These are phyloP conservation scores for Edaphochlamys debaryana DNA, from an alignment of 139 green algal genomes.

Conservation along the genomic window DNA sequence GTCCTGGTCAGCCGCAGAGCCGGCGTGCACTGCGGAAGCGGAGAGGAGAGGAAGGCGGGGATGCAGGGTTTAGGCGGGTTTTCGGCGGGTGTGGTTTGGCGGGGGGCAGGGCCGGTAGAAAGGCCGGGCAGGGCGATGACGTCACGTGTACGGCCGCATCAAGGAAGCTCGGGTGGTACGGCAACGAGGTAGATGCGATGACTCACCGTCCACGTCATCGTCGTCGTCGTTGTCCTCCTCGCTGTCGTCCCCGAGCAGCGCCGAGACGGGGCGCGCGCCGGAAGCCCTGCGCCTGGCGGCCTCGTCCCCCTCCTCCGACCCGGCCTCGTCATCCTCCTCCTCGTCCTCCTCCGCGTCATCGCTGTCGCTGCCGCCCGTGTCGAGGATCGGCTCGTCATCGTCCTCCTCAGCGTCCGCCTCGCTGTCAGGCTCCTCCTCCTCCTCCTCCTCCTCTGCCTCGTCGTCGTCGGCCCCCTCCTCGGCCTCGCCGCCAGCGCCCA, in stretches of 20 bases:
- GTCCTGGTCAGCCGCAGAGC: conserved; percentile 8
- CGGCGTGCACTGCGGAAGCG: neutral
- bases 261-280: conserved; percentile 10
- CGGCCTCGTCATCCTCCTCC: conserved; percentile 47
- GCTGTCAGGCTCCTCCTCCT: conserved; percentile 24
- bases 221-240: conserved; percentile 20
- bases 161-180: too few relatives aligned
- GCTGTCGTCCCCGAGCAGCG: conserved; percentile 14
- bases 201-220: neutral
- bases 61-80: too few relatives aligned
- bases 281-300: neutral
- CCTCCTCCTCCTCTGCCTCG: neutral
- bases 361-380: conserved; percentile 44
- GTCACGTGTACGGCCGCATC: too few relatives aligned
- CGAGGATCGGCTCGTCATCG: conserved; percentile 22
- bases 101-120: too few relatives aligned
- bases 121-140: too few relatives aligned
- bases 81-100: neutral
- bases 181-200: too few relatives aligned
- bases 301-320: conserved; percentile 13
- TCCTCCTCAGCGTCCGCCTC: conserved; percentile 13
- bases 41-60: neutral
- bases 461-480: conserved; percentile 6
- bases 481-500: conserved; percentile 38
- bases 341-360: conserved; percentile 42